Conservation (phyloP, 805 yeast genomes). For the Priceomyces carsonii region DNA sequence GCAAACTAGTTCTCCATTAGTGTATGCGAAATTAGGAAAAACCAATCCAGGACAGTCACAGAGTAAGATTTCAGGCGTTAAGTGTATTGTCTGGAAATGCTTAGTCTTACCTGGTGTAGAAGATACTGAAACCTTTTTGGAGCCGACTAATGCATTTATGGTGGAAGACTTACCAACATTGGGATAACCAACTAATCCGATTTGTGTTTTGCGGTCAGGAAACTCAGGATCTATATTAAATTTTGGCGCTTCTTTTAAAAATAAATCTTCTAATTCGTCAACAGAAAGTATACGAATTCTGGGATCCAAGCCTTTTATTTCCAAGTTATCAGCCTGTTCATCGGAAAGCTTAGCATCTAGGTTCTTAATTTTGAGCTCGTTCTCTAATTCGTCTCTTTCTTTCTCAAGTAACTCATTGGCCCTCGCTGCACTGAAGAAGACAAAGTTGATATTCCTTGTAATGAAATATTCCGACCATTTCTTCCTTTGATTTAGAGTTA, state of each 20-base stretch:
- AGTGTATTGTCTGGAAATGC: conserved; percentile 93
- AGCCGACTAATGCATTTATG: conserved; percentile 92
- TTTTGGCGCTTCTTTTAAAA: conserved; percentile 76
- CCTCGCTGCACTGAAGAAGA: conserved; percentile 88
- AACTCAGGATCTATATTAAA: conserved; percentile 56
- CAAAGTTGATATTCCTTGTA: conserved; percentile 68
- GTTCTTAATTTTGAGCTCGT: conserved; percentile 12
- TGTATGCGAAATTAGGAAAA: conserved; percentile 95
- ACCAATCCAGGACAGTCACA: conserved; percentile 99
- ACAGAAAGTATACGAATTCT: conserved; percentile 70
- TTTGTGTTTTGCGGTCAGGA: conserved; percentile 66
- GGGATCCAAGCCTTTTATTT: conserved; percentile 23
- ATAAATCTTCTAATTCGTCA: conserved; percentile 80
- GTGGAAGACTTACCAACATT: conserved; percentile 93
- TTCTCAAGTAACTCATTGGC: conserved; percentile 76
- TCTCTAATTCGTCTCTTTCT: conserved; percentile 48
- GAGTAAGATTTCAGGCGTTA: conserved; percentile 77
- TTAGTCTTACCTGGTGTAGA: conserved; percentile 99
- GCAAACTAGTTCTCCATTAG: conserved; percentile 95
- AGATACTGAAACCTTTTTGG: conserved; percentile 97
- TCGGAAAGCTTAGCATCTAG: conserved; percentile 13
- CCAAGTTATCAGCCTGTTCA: conserved; percentile 20
- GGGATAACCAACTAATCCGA: conserved; percentile 97
- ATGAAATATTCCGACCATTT: conserved; percentile 87
- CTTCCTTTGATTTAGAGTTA: conserved; percentile 73